Evolutionary conservation across 129 eudicot genomes (phyloP).

Genomic region (Tagetes patula): DNA sequence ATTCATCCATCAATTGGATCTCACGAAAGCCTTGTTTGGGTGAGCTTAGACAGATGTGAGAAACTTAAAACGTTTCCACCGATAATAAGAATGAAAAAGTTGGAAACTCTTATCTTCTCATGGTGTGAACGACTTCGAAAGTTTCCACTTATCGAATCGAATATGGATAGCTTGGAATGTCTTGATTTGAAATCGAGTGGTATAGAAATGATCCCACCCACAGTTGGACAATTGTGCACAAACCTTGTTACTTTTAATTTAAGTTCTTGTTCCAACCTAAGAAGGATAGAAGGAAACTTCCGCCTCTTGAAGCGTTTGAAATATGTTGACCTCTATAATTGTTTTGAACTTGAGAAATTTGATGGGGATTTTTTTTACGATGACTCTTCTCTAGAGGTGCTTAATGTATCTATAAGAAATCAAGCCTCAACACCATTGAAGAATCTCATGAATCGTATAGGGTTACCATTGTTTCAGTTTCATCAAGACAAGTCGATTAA

Average conservation of each 20-base stretch:
- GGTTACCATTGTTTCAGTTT: background rate
- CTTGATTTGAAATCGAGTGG: background rate
- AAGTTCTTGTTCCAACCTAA: background rate
- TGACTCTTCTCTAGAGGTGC: too few species aligned
- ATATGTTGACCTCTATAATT: background rate
- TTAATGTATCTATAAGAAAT: background rate
- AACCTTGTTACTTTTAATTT: background rate
- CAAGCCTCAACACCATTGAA: background rate
- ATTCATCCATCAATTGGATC: background rate
- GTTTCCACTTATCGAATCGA: background rate
- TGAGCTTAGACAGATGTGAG: background rate
- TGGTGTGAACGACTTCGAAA: background rate
- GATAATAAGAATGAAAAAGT: background rate
- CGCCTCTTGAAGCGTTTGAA: background rate
- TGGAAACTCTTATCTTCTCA: background rate
- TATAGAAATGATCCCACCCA: background rate
- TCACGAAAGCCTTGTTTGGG: background rate
- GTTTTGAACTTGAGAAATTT: background rate
- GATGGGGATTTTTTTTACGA: too few species aligned
- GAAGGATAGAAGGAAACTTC: background rate
- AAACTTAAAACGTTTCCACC: background rate
- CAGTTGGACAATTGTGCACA: background rate
- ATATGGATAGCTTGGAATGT: background rate
- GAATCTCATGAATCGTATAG: background rate
- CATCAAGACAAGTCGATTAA: background rate